A percentile compares a stretch with the other conserved stretches of the same genome.
Evolutionary conservation across 495 filamentous ascomycete genomes (phyloP).

Genomic region (Lophium mytilinum): DNA sequence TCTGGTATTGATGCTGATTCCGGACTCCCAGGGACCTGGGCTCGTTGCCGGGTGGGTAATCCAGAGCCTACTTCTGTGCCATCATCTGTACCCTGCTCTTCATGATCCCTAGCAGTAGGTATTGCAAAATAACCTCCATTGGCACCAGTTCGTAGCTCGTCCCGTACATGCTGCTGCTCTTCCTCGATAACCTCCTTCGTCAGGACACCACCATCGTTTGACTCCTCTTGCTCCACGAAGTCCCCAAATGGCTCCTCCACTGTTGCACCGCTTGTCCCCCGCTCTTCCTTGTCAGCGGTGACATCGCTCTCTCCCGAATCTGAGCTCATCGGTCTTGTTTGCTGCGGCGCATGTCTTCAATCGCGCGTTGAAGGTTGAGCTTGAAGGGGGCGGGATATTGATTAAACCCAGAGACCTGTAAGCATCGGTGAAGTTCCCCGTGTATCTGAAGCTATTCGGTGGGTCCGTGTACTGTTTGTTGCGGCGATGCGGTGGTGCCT

Average conservation of each 20-base stretch:
- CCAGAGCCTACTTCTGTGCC: constrained; percentile 2
- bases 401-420: no score
- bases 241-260: constrained; percentile 4
- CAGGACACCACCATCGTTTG: background rate
- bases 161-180: constrained; percentile 4
- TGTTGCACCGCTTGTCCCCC: background rate
- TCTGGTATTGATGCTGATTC: constrained; percentile 67
- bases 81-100: background rate
- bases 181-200: constrained; percentile 6
- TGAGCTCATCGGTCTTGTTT: constrained; percentile 36
- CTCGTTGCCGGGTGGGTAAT: constrained; percentile 1
- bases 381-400: background rate
- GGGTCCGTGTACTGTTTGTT: background rate
- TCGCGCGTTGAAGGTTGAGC: constrained; percentile 5
- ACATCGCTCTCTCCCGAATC: constrained; percentile 28
- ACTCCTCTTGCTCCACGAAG: background rate
- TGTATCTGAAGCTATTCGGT: constrained; percentile 4
- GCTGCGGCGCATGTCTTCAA: constrained; percentile 25
- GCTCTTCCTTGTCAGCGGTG: constrained; percentile 26
- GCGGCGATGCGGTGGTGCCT: constrained; percentile 3
- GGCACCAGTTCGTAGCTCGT: constrained; percentile 1
- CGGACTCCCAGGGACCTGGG: constrained; percentile 5
- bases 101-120: background rate
- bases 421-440: background rate
- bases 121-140: constrained; percentile 19